Evolutionary conservation across 441 rosid genomes (phyloP).

Genomic region (Sinapis alba): DNA sequence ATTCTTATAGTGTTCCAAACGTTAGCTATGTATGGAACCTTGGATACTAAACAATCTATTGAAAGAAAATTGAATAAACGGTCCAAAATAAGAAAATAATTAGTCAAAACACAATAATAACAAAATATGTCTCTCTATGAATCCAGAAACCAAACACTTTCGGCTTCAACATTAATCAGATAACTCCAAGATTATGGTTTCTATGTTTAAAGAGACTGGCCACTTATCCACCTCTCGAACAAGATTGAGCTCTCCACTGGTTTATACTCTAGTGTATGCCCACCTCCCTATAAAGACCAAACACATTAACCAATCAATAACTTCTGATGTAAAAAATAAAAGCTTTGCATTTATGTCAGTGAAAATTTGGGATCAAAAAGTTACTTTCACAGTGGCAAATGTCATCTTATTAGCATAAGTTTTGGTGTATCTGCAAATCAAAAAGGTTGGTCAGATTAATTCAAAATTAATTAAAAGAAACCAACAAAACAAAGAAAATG

Average conservation of each 20-base stretch:
- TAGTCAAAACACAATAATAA: not conserved
- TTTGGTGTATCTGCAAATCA: constrained; percentile 1
- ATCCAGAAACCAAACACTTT: constrained; percentile 1
- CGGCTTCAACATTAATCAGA: not conserved
- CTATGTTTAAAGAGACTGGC: not conserved
- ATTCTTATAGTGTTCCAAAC: too few species aligned
- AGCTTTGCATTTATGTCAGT: not conserved
- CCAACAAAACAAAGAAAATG: not conserved
- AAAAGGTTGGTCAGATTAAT: not conserved
- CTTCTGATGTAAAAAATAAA: not conserved
- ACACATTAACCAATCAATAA: not conserved
- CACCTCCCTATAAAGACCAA: constrained; percentile 46
- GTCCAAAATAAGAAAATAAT: not conserved
- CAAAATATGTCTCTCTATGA: not conserved
- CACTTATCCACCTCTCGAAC: constrained; percentile 24
- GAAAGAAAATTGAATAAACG: not conserved
- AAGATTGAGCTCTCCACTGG: constrained; percentile 37
- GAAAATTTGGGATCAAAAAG: not conserved
- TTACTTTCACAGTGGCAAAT: constrained; percentile 19
- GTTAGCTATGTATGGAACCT: not conserved
- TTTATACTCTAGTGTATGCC: constrained; percentile 50
- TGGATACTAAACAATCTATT: not conserved
- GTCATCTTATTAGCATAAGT: constrained; percentile 21
- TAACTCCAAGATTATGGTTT: not conserved
- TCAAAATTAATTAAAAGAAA: not conserved